Conservation (phyloP, 2,329 filamentous ascomycete genomes). For the Phyllosticta capitalensis region DNA sequence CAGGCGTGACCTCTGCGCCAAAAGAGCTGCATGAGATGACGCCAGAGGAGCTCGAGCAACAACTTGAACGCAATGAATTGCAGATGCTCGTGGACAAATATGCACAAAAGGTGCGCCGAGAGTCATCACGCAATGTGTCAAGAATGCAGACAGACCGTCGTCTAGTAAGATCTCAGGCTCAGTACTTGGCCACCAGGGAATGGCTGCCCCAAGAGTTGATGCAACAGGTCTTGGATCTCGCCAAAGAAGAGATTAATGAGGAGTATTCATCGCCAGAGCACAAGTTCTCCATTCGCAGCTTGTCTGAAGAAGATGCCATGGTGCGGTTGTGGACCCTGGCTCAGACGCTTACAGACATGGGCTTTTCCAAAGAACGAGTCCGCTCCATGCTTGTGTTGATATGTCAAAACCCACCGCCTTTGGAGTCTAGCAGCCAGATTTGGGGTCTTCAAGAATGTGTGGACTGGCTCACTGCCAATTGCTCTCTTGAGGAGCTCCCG, state of each 20-base stretch:
- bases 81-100: conserved; percentile 81
- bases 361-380: conserved; percentile 57
- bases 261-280: conserved; percentile 7
- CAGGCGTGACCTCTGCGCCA: conserved; percentile 14
- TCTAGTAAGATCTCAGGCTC: conserved; percentile 68
- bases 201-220: conserved; percentile 77
- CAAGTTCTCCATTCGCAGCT: conserved; percentile 29
- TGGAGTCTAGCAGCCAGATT: conserved; percentile 47
- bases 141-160: conserved; percentile 80
- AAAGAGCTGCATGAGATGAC: conserved; percentile 48
- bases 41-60: conserved; percentile 81
- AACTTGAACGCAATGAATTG: conserved; percentile 83
- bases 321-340: conserved; percentile 78
- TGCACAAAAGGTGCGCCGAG: conserved; percentile 66
- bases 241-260: conserved; percentile 51
- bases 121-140: conserved; percentile 64
- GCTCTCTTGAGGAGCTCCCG: conserved; percentile 57
- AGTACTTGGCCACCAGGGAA: conserved; percentile 59
- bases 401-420: conserved; percentile 50
- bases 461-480: conserved; percentile 82
- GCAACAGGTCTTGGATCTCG: conserved; percentile 65
- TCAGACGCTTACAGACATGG: conserved; percentile 57
- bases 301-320: conserved; percentile 67
- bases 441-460: conserved; percentile 84
- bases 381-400: conserved; percentile 56